phyloP scores from a whole-genome alignment of 805 yeast genomes.

The Starmerella riodocensis region DNA sequence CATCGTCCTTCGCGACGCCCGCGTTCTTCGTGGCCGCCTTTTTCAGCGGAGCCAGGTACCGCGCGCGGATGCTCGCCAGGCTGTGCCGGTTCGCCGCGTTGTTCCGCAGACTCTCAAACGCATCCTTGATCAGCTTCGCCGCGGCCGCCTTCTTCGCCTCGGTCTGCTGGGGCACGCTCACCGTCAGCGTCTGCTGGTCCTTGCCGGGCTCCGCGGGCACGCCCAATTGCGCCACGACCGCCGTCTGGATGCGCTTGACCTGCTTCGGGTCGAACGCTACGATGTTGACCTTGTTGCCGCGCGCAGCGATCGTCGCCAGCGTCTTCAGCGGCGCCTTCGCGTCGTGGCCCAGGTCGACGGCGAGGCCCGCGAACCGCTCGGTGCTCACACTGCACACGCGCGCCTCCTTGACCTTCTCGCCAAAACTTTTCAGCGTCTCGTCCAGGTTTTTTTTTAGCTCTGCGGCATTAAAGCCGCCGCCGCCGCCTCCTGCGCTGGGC shows the following conservation, averaged over 20 bases:
- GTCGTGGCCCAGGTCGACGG: slow-evolving; percentile 38
- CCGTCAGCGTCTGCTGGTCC: slow-evolving; percentile 59
- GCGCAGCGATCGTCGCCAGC: slow-evolving; percentile 27
- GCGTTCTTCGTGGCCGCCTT: slow-evolving; percentile 30
- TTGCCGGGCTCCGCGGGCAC: slow-evolving; percentile 65
- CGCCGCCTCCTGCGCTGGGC: too few species aligned
- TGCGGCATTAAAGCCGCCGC: slow-evolving; percentile 7
- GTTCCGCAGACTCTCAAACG: slow-evolving; percentile 49
- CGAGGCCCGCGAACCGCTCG: slow-evolving; percentile 46
- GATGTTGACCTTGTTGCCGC: slow-evolving; percentile 34
- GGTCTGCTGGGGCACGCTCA: slow-evolving; percentile 63
- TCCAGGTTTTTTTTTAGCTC: slow-evolving; percentile 14
- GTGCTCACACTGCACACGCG: slow-evolving; percentile 63
- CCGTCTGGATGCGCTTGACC: slow-evolving; percentile 52
- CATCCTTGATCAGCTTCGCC: slow-evolving; percentile 50
- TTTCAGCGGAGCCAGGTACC: slow-evolving; percentile 44
- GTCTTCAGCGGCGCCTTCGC: slow-evolving; percentile 36
- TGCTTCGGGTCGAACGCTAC: slow-evolving; percentile 80
- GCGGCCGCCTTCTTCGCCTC: slow-evolving; percentile 46
- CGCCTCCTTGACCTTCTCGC: slow-evolving; percentile 44
- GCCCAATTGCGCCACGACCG: slow-evolving; percentile 55
- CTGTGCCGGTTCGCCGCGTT: slow-evolving; percentile 35
- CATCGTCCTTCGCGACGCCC: slow-evolving; percentile 33
- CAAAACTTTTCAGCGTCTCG: slow-evolving; percentile 29
- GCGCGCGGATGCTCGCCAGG: slow-evolving; percentile 44